Percentiles rank a stretch among this genome's conserved stretches.
Conservation (phyloP, 164 flowering plant species). For the Taxillus chinensis region DNA sequence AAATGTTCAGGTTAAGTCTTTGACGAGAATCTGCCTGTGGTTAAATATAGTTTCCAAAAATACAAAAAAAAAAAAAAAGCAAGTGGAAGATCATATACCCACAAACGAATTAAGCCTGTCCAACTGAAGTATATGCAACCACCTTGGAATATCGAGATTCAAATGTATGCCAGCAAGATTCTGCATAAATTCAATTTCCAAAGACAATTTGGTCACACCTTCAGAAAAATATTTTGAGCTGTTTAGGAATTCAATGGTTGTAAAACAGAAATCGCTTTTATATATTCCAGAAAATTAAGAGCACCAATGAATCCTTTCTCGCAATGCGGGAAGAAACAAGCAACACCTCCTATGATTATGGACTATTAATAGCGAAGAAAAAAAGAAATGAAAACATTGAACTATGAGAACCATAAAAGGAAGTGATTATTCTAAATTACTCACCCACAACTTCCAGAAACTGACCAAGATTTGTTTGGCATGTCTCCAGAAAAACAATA, state of each 20-base stretch:
- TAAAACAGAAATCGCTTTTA: too few species aligned
- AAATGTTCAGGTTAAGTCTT: too few species aligned
- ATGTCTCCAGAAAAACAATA: constrained; percentile 47
- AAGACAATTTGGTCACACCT: too few species aligned
- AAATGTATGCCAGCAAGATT: constrained; percentile 54
- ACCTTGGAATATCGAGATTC: constrained; percentile 59
- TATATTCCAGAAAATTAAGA: too few species aligned
- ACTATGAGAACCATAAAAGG: background rate
- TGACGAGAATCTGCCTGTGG: too few species aligned
- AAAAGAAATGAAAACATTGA: background rate
- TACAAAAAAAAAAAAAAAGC: background rate
- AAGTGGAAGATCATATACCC: constrained; percentile 28
- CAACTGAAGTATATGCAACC: constrained; percentile 48
- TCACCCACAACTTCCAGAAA: constrained; percentile 57
- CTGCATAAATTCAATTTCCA: constrained; percentile 37
- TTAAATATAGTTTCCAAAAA: too few species aligned
- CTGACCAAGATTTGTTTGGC: constrained; percentile 26
- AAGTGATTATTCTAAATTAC: constrained; percentile 11
- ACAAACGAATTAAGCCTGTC: constrained; percentile 51
- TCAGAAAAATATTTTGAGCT: too few species aligned
- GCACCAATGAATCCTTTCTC: too few species aligned
- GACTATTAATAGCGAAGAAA: too few species aligned
- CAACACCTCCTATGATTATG: too few species aligned
- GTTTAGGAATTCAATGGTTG: too few species aligned
- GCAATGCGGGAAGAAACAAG: too few species aligned